Base-by-base conservation (phyloP, 805 yeast species). In the Isabelozyma rhagii region DNA sequence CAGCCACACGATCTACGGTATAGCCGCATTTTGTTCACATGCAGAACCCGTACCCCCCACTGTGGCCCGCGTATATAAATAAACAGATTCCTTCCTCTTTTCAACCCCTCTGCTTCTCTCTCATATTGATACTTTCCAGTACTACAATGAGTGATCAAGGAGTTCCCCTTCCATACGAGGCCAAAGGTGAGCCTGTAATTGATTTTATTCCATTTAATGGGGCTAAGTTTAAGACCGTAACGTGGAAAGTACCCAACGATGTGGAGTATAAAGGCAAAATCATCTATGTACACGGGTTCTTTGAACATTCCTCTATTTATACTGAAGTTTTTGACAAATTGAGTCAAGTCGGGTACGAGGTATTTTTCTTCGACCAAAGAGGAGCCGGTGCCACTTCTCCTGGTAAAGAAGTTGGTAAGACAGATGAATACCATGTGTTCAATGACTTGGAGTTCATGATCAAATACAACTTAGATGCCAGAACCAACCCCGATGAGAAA, bases 371-470 rank as follows among this genome's bases (percentile, higher is more conserved):
- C 63, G 90, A 84, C 62, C 93, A 87, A 64, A 72, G 92, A 60
- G 96, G 94, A 0, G 81, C 89, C 8, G 92, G 92, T 2, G 75
- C 70, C 47, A 85, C 92, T 0, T 75, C 83, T 1, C 76, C 79
- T 1, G 82, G 82, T 25, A 73, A 76, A 31, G 60, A 67, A 6
- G 69, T 74, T 43, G 93, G 92, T 8, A 62, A 64, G 25, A 81
- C 89, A 1, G 72, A 80, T 58, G 91, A 86, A 51, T 57, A 54
- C 44, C 78, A 78, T 52, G 78, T 81, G 1, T 82, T 80, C 59
- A 71, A 75, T 25, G 92, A 84, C 60, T 69, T 87, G 56, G 83
- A 85, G 48, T 78, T 71, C 57, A 78, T 87, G 63, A 64, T 84
- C 47, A 69, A 78, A 49, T 60, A 60, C 43, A 77, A 76, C 46